phyloP scores from a whole-genome alignment of 2,329 filamentous ascomycete genomes.

The Ophiostoma piceae region DNA sequence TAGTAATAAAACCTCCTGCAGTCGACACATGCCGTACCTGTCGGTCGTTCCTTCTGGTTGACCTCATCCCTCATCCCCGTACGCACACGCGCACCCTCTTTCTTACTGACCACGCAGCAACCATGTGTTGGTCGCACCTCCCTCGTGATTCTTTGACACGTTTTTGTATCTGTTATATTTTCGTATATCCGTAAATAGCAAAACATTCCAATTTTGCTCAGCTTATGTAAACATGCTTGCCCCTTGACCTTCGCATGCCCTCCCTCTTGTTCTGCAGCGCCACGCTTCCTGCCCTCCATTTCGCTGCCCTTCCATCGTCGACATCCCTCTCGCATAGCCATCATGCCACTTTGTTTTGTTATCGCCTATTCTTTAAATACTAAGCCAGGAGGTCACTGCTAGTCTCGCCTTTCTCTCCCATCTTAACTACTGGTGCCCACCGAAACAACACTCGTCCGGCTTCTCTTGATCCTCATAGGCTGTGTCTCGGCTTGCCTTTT shows the following conservation, averaged over 20 bases:
- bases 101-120: background rate
- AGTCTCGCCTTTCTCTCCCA: background rate
- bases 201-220: background rate
- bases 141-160: background rate
- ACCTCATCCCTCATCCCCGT: background rate
- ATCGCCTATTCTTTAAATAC: background rate
- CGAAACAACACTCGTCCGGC: conserved; percentile 15
- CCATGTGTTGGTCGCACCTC: background rate
- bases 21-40: background rate
- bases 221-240: background rate
- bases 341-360: background rate
- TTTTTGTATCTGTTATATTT: background rate
- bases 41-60: background rate
- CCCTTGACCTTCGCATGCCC: background rate
- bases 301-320: background rate
- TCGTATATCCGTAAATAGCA: background rate
- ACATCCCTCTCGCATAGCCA: background rate
- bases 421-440: background rate
- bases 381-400: background rate
- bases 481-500: conserved; percentile 22
- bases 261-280: background rate
- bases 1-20: background rate
- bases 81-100: background rate
- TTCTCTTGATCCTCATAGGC: conserved; percentile 18
- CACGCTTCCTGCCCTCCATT: background rate